Evolutionary conservation across 2,329 filamentous ascomycete genomes (phyloP).

Genomic region (Paracoccidioides brasiliensis): DNA sequence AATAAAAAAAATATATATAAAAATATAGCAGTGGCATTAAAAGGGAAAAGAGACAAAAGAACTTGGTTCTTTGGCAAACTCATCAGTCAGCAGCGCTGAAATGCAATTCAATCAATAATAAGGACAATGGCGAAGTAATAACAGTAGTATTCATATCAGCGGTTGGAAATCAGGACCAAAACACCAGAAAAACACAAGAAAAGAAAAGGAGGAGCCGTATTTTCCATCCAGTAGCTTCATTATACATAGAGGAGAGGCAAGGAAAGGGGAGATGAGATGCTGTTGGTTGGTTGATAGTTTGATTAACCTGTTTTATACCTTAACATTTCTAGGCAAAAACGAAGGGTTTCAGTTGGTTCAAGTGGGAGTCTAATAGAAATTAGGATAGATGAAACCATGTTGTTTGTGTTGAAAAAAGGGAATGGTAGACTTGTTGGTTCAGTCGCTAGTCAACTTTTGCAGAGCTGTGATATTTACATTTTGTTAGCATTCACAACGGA

Average conservation of each 20-base stretch:
- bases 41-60: background rate
- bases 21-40: background rate
- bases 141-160: background rate
- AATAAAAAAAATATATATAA: background rate
- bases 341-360: background rate
- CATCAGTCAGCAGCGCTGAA: background rate
- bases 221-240: background rate
- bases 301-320: background rate
- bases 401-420: background rate
- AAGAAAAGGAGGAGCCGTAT: background rate
- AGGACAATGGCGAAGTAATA: background rate
- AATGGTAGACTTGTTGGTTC: background rate
- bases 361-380: background rate
- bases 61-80: background rate
- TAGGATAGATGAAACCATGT: background rate
- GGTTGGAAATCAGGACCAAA: background rate
- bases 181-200: background rate
- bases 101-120: background rate
- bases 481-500: background rate
- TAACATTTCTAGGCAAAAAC: background rate
- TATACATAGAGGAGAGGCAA: background rate
- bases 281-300: background rate
- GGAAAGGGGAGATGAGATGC: background rate
- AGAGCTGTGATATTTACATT: slow-evolving; percentile 2
- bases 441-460: slow-evolving; percentile 10